Evolutionary conservation across 1,284 basidiomycete species (phyloP), one percentile per base, ranked within the genome.

Genomic region (Naganishia sp.): DNA sequence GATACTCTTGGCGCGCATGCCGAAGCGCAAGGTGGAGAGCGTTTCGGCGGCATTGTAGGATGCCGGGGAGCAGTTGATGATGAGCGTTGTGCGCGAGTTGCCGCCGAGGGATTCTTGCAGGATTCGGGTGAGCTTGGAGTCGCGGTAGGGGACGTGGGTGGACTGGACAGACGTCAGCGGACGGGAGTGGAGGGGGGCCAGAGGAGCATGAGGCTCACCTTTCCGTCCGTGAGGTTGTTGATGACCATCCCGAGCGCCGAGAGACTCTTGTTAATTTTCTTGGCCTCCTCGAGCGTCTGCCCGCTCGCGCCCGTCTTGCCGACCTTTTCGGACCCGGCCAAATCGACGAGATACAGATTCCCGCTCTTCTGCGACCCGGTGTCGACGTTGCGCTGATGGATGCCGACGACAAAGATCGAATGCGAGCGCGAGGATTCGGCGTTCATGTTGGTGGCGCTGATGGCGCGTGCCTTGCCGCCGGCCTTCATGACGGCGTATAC

Each of bases 231-330:
- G 68, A 99, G 83, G 3, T 95, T 91, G 75, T 99, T 99, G 80
- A 99, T 99, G 77, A 99, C 96, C 94, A 99, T 99, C 55, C 96
- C 96, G 69, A 99, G 86, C 13, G 96, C 95, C 23, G 94, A 97
- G 49, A 99, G 82, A 66, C 90, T 93, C 82, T 99, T 99, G 84
- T 99, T 99, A 82, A 99, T 99, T 85, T 99, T 99, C 86, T 99
- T 99, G 15, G 96, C 96, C 80, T 99, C 96, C 79, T 99, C 96
- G 15, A 99, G 83, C 42, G 96, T 99, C 80, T 99, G 96, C 2
- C 96, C 96, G 13, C 94, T 97, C 53, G 96, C 96, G 43, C 96
- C 96, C 43, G 96, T 99, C 84, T 99, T 99, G 68, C 95, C 95
- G 44, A 81, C 75, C 82, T 99, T 99, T 81, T 99, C 96, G 33